phyloP scores from a whole-genome alignment of 768 basidiomycete species.

The Russula compacta region DNA sequence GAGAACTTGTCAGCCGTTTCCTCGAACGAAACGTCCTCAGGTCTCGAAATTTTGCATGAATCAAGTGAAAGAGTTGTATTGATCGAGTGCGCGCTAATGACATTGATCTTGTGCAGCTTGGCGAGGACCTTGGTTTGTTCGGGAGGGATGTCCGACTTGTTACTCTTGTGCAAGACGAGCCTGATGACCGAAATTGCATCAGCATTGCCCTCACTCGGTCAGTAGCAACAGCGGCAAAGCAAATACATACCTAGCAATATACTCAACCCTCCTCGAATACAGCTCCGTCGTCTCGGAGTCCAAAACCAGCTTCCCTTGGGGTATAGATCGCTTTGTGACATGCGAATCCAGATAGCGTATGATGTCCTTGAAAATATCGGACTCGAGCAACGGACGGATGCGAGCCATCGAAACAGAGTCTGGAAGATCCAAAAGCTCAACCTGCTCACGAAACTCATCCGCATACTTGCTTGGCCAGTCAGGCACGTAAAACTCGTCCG shows the following conservation, averaged over 20 bases:
- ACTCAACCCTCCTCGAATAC: conserved; percentile 12
- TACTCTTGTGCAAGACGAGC: conserved; percentile 1
- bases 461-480: conserved; percentile 18
- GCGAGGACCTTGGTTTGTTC: not conserved
- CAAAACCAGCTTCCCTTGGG: conserved; percentile 5
- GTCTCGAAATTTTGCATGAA: not conserved
- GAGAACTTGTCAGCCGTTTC: conserved; percentile 8
- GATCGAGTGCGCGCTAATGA: conserved; percentile 8
- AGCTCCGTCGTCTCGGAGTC: conserved; percentile 4
- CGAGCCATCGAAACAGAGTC: not conserved
- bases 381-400: conserved; percentile 14
- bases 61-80: conserved; percentile 8
- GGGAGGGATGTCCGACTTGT: not conserved
- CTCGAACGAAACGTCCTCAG: not conserved
- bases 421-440: conserved; percentile 14
- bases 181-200: not conserved
- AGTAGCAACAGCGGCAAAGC: not conserved
- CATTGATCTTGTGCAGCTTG: conserved; percentile 11
- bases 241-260: conserved; percentile 8
- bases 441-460: conserved; percentile 7
- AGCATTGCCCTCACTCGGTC: too few relatives aligned
- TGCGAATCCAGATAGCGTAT: conserved; percentile 7
- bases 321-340: conserved; percentile 3
- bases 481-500: conserved; percentile 21
- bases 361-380: conserved; percentile 4